phyloP scores from a whole-genome alignment of 371 early-diverging fungal genomes.

The Mortierella sp. region DNA sequence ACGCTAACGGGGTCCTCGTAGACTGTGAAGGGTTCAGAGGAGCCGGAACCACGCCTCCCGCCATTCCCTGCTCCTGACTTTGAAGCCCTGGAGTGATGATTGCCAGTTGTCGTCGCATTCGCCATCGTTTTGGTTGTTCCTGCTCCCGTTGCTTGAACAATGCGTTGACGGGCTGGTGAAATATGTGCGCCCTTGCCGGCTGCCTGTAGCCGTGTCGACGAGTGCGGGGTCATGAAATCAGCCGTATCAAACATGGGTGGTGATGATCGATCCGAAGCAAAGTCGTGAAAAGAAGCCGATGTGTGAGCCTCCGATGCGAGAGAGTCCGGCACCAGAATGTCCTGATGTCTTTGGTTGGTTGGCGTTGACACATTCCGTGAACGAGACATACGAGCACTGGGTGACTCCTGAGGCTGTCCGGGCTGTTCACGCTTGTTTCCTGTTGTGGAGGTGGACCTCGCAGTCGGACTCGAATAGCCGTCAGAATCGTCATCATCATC shows the following conservation, averaged over 20 bases:
- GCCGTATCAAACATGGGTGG: conserved; percentile 41
- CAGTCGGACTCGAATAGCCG: not conserved
- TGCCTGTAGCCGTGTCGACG: not conserved
- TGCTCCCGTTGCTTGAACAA: not conserved
- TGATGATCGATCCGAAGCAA: conserved; percentile 41
- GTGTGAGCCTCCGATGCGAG: not conserved
- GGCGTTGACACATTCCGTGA: not conserved
- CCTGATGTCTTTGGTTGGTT: not conserved
- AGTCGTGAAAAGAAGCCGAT: not conserved
- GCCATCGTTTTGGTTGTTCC: not conserved
- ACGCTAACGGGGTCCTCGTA: not conserved
- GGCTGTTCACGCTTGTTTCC: not conserved
- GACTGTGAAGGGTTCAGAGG: not conserved
- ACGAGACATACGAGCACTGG: not conserved
- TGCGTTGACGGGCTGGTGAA: not conserved
- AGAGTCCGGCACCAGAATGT: not conserved
- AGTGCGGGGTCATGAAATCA: not conserved
- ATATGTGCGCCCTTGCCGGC: not conserved
- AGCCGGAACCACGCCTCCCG: not conserved
- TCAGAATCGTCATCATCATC: conserved; percentile 21
- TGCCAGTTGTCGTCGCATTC: not conserved
- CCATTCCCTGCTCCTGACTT: not conserved
- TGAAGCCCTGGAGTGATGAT: not conserved
- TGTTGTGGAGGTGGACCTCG: too few relatives aligned
- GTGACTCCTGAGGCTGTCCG: not conserved